A percentile compares a stretch with the other conserved stretches of the same genome.
These are phyloP conservation scores for Cyberlindnera americana DNA, from an alignment of 805 yeast genomes.

Conservation along the genomic window DNA sequence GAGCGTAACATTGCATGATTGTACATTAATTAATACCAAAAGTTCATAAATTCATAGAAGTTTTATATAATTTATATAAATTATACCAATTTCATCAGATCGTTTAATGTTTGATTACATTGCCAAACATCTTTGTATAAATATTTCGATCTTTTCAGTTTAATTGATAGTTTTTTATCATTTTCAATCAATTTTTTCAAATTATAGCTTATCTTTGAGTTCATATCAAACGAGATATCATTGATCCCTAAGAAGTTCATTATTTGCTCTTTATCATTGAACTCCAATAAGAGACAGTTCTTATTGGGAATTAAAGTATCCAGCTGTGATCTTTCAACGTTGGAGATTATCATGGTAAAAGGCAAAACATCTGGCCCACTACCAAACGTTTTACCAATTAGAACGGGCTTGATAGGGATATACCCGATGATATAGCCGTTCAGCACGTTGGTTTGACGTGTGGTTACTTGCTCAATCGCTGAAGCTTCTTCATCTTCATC, in stretches of 20 bases:
- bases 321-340: neutral
- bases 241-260: conserved; percentile 6
- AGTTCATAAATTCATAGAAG: no score
- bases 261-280: neutral
- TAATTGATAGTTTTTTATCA: neutral
- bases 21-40: no score
- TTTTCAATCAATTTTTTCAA: no score
- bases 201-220: no score
- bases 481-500: neutral
- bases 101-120: conserved; percentile 4
- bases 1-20: no score
- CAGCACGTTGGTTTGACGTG: no score
- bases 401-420: neutral
- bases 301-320: conserved; percentile 5
- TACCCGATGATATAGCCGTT: conserved; percentile 3
- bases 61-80: no score
- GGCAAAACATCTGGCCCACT: conserved; percentile 1
- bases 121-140: conserved; percentile 5
- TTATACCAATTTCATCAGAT: neutral
- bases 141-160: no score
- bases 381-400: conserved; percentile 5
- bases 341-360: conserved; percentile 7
- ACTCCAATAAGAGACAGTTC: conserved; percentile 8
- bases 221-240: no score
- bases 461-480: no score